phyloP scores from a whole-genome alignment of 2,329 filamentous ascomycete genomes.

The Pseudopithomyces maydicus region DNA sequence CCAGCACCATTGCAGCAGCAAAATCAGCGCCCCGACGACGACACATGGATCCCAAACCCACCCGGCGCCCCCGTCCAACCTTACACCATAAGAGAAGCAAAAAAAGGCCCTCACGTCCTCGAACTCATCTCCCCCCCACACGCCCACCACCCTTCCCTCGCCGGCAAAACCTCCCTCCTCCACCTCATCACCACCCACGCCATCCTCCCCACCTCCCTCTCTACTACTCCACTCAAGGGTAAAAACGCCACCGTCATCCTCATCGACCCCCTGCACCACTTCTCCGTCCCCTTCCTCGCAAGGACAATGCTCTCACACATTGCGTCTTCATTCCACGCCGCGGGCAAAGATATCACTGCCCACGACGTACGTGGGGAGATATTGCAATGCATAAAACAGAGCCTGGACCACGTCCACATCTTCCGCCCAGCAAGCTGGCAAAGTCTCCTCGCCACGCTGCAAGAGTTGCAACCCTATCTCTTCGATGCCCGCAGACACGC shows the following conservation, averaged over 20 bases:
- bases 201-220: conserved; percentile 52
- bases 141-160: conserved; percentile 45
- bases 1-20: conserved; percentile 7
- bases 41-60: conserved; percentile 7
- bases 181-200: conserved; percentile 60
- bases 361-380: conserved; percentile 7
- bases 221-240: conserved; percentile 45
- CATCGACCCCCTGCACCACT: conserved; percentile 61
- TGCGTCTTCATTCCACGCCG: background rate
- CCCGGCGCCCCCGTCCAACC: background rate
- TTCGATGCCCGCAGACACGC: conserved; percentile 54
- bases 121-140: conserved; percentile 58
- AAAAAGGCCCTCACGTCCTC: conserved; percentile 38
- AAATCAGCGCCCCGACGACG: conserved; percentile 7
- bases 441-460: conserved; percentile 57
- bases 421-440: conserved; percentile 60
- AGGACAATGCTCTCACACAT: conserved; percentile 37
- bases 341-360: background rate
- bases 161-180: conserved; percentile 64
- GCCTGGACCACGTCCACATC: conserved; percentile 62
- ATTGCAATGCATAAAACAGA: conserved; percentile 38
- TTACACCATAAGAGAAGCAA: conserved; percentile 2
- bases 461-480: conserved; percentile 56
- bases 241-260: conserved; percentile 54
- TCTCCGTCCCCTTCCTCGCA: conserved; percentile 56